Percentiles rank a stretch among this genome's conserved stretches.
phyloP scores from a whole-genome alignment of 2,329 filamentous ascomycete genomes.

The Cryphonectria japonica region DNA sequence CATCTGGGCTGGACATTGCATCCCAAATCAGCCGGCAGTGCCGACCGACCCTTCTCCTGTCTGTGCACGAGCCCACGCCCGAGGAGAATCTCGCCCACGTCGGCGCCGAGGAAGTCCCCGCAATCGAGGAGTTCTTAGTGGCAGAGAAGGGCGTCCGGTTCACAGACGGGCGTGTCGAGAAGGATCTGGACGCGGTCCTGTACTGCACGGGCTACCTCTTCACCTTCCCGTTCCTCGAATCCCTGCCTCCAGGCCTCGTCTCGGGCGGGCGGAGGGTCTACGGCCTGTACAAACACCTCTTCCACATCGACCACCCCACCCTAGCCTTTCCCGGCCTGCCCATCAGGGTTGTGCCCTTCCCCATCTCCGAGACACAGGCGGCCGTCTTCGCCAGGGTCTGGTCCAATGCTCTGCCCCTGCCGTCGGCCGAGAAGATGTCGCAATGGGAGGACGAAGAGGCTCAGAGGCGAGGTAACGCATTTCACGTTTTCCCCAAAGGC shows the following conservation, averaged over 20 bases:
- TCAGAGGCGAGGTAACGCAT: slow-evolving; percentile 45
- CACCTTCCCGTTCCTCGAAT: slow-evolving; percentile 72
- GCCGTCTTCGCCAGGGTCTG: slow-evolving; percentile 78
- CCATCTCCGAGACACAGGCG: slow-evolving; percentile 76
- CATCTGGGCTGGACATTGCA: slow-evolving; percentile 83
- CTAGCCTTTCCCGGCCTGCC: slow-evolving; percentile 77
- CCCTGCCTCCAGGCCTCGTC: slow-evolving; percentile 56
- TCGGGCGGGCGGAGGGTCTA: slow-evolving; percentile 71
- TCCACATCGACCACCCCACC: slow-evolving; percentile 76
- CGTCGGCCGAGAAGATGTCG: slow-evolving; percentile 65
- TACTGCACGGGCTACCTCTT: slow-evolving; percentile 93
- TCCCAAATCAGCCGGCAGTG: slow-evolving; percentile 70
- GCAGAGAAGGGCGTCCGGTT: slow-evolving; percentile 66
- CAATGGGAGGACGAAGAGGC: slow-evolving; percentile 69
- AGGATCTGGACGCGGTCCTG: slow-evolving; percentile 73
- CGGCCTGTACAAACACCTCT: slow-evolving; percentile 78
- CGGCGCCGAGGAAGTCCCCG: slow-evolving; percentile 55
- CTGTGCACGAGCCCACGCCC: slow-evolving; percentile 56
- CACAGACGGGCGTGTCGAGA: slow-evolving; percentile 65
- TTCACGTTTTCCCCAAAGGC: slow-evolving; percentile 56
- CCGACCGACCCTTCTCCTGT: slow-evolving; percentile 65
- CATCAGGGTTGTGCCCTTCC: slow-evolving; percentile 87
- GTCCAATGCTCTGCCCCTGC: slow-evolving; percentile 70
- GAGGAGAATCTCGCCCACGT: slow-evolving; percentile 49
- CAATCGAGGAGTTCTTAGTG: slow-evolving; percentile 61